Evolutionary conservation across 306 rosid species (phyloP), one percentile per base, ranked within the genome.

Genomic region (Cicer arietinum): DNA sequence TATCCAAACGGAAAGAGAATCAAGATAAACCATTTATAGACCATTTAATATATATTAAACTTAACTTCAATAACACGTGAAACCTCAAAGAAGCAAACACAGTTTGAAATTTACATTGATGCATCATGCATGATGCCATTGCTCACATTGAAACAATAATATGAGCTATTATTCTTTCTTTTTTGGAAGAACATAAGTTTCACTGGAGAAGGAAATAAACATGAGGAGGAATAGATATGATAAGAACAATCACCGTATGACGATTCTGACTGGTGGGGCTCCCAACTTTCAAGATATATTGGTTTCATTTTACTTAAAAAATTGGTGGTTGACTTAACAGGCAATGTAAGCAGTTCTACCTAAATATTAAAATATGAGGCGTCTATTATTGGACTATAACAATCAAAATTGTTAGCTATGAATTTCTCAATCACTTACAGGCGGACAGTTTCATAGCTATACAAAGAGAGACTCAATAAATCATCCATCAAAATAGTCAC

Each of bases 391-490:
- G 47, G 9, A 39, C 16, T 52, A 48, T 60, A 69, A 75, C 35
- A 35, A 61, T 78, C 40, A 17, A 17, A 63, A 35, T 60, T 47
- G 56, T 63, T 20, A 56, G 60, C 61, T 30, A 58, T 20, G 17
- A 48, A 58, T 56, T 64, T 51, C 65, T 53, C 60, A 69, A 66
- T 47, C 61, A 92, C 99, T 95, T 84, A 95, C 99, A 75, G 80
- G 72, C 99, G 96, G 66, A 95, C 98, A 72, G 97, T 89, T 85
- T 92, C 99, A 75, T 94, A 95, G 86, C 93, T 95, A 71, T 95
- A 93, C 89, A 89, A 56, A 54, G 87, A 80, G 68, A 95, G 96
- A 73, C 84, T 82, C 67, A 92, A 81, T 65, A 95, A 93, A 84
- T 95, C 92, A 79, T 92, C 96, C 86, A 88, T 80, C 93, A 95